Evolutionary conservation across 148 eudicot genomes (phyloP).

Genomic region (Spergularia bocconei): DNA sequence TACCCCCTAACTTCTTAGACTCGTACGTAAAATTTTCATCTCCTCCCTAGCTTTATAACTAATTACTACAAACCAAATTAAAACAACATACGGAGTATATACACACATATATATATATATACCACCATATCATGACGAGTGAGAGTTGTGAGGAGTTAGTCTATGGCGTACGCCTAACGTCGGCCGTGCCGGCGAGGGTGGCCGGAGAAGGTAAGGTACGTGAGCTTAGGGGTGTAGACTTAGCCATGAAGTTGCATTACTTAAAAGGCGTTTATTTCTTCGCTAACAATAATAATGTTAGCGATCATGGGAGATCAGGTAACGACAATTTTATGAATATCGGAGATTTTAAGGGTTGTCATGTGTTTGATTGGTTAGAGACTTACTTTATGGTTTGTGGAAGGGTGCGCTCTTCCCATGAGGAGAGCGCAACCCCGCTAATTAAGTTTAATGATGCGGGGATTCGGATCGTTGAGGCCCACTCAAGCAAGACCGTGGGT

Average conservation of each 20-base stretch:
- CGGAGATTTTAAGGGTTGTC: conserved; percentile 29
- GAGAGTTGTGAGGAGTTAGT: conserved; percentile 19
- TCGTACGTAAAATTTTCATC: no score
- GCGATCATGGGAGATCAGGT: neutral
- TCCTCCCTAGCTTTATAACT: no score
- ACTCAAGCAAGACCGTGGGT: conserved; percentile 33
- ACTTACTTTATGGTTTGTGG: conserved; percentile 42
- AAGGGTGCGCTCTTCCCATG: conserved; percentile 38
- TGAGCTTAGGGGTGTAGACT: conserved; percentile 47
- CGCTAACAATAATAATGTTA: conserved; percentile 10
- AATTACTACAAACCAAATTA: no score
- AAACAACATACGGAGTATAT: no score
- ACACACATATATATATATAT: no score
- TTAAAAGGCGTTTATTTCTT: conserved; percentile 54
- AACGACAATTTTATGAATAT: conserved; percentile 19
- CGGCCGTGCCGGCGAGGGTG: conserved; percentile 56
- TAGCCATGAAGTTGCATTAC: conserved; percentile 66
- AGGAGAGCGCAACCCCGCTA: conserved; percentile 31
- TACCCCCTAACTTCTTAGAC: no score
- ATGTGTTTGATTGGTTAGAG: conserved; percentile 38
- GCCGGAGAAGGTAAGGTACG: conserved; percentile 37
- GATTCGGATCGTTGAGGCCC: conserved; percentile 53
- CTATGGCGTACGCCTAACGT: conserved; percentile 32
- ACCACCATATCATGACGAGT: no score
- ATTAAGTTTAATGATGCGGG: conserved; percentile 71